These are phyloP conservation scores for Leishmania tarentolae DNA, from an alignment of 208 protist genomes.

Conservation along the genomic window DNA sequence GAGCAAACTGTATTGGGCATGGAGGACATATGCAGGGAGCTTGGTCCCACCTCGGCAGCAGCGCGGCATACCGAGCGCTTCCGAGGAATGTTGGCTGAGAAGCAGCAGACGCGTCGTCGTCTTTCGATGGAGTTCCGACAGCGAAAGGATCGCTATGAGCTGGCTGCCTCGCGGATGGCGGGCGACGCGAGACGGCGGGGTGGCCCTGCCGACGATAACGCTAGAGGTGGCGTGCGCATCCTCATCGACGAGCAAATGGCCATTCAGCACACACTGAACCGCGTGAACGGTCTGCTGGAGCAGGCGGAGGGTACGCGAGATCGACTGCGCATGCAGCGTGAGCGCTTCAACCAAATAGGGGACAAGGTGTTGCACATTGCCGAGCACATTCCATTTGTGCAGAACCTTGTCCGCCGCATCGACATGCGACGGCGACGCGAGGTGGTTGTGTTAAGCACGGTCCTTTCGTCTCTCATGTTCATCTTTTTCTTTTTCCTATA, in stretches of 20 bases:
- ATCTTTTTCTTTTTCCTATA: slow-evolving; percentile 74
- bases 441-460: slow-evolving; percentile 57
- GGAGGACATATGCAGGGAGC: slow-evolving; percentile 30
- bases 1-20: slow-evolving; percentile 33
- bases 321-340: slow-evolving; percentile 65
- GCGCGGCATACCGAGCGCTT: slow-evolving; percentile 67
- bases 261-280: slow-evolving; percentile 67
- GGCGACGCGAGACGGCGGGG: slow-evolving; percentile 18
- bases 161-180: slow-evolving; percentile 45
- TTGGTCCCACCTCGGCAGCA: slow-evolving; percentile 30
- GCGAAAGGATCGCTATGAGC: slow-evolving; percentile 63
- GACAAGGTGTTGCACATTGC: slow-evolving; percentile 64
- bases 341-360: slow-evolving; percentile 59
- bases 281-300: slow-evolving; percentile 65
- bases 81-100: slow-evolving; percentile 59
- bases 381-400: slow-evolving; percentile 76
- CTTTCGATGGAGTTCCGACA: slow-evolving; percentile 46
- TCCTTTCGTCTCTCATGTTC: slow-evolving; percentile 68
- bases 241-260: slow-evolving; percentile 80
- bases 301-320: slow-evolving; percentile 61
- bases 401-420: slow-evolving; percentile 72
- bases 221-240: slow-evolving; percentile 52
- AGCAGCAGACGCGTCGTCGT: slow-evolving; percentile 44
- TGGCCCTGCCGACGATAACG: slow-evolving; percentile 20
- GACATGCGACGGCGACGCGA: slow-evolving; percentile 65